A percentile compares a stretch with the other conserved stretches of the same genome.
These are phyloP conservation scores for Linnemannia hyalina DNA, from an alignment of 192 early-diverging fungal genomes.

Conservation along the genomic window DNA sequence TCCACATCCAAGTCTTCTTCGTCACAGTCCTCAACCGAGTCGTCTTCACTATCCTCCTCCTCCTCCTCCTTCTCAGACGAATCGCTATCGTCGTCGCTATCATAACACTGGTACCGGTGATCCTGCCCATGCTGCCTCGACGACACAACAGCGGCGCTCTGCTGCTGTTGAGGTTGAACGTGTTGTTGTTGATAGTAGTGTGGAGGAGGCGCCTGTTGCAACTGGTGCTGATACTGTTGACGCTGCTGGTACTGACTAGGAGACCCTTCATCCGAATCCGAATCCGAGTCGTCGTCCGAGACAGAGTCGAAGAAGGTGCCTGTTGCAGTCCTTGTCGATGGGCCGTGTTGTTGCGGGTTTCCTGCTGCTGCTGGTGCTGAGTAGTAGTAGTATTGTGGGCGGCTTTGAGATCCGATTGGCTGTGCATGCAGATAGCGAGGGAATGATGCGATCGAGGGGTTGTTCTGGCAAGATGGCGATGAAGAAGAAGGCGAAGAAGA, in stretches of 20 bases:
- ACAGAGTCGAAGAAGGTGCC: conserved; percentile 38
- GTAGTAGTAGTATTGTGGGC: not conserved
- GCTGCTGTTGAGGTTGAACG: not conserved
- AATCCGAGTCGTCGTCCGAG: conserved; percentile 43
- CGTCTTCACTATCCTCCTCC: conserved; percentile 17
- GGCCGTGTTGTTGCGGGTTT: not conserved
- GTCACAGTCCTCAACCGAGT: not conserved
- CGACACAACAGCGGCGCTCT: not conserved
- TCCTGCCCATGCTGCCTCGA: not conserved
- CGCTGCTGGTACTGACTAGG: not conserved
- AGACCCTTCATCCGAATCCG: conserved; percentile 8
- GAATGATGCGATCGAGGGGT: not conserved
- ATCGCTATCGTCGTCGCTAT: not conserved
- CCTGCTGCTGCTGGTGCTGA: not conserved
- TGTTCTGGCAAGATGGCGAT: not conserved
- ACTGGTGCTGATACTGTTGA: not conserved
- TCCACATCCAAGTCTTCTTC: not conserved
- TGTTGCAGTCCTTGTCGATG: conserved; percentile 1
- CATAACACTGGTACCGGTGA: not conserved
- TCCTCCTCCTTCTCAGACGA: not conserved
- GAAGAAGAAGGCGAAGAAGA: not conserved
- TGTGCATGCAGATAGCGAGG: not conserved
- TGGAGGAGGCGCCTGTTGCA: not conserved
- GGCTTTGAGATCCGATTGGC: not conserved
- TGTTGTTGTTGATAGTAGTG: not conserved